Base-by-base conservation (phyloP, 2,329 filamentous ascomycete species). In the Pseudopithomyces chartarum region DNA sequence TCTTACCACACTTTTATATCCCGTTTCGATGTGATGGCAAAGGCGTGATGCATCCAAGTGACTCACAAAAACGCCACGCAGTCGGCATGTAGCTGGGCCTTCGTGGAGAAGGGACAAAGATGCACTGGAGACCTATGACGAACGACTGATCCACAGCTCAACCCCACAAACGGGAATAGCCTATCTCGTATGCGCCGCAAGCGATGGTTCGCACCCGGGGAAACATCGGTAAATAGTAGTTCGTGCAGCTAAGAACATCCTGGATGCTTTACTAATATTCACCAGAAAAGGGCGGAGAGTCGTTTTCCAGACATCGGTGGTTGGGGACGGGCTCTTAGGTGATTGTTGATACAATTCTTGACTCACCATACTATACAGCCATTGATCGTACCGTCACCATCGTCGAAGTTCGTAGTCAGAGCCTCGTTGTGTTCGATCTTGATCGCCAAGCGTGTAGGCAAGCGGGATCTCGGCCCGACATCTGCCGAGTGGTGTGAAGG, bases 381-480 rank as follows among this genome's bases (percentile, higher is more conserved):
- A 29, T 29, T 29, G 26, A 8, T 8, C 26, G 4, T 29, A 8
- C 8, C 8, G 8, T 29, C 8, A 4, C 8, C 26, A 29, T 29
- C 8, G 26, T 29, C 5, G 8, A 29, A 29, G 26, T 8, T 29
- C 8, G 26, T 8, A 29, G 8, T 5, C 4, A 29, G 26, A 29
- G 26, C 26, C 26, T 29, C 26, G 8, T 8, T 29, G 8, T 8
- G 8, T 29, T 29, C 26, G 26, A 29, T 5, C 8, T 29, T 8
- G 26, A 29, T 29, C 26, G 8, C 26, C 26, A 29, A 29, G 26
- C 29, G 6, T 36, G 6, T 13, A 13, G 3, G 34, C 12, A n/a
- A n/a, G 34, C 43, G 52, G 43, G 38, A 53, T 55, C 48, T 58
- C 58, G 58, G 58, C 45, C 58, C 58, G 58, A 56, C 49, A 56